A percentile compares a stretch with the other conserved stretches of the same genome.
Evolutionary conservation across 1,139 yeast genomes (phyloP).

Genomic region (Candida albicans): DNA sequence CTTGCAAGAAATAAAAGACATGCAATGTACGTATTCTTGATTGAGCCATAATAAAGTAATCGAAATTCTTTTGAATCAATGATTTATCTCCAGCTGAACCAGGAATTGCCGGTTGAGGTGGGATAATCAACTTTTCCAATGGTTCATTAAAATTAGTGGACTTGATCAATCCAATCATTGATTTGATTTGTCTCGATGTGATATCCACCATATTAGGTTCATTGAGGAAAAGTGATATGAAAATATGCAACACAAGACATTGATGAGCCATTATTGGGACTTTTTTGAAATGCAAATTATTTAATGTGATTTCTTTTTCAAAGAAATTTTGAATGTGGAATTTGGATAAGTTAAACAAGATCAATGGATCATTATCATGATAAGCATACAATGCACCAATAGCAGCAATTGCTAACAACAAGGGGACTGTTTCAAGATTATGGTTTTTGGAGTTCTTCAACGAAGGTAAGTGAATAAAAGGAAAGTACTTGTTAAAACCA

Average conservation of each 20-base stretch:
- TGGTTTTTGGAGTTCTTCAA: conserved; percentile 55
- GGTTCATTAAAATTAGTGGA: conserved; percentile 76
- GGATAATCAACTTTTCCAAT: conserved; percentile 57
- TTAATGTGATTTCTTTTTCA: conserved; percentile 54
- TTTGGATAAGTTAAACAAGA: conserved; percentile 76
- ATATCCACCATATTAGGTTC: conserved; percentile 71
- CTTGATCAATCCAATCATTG: conserved; percentile 76
- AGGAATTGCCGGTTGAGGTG: conserved; percentile 45
- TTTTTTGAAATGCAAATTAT: conserved; percentile 52
- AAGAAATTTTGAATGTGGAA: conserved; percentile 74
- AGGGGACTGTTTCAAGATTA: conserved; percentile 66
- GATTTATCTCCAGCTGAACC: conserved; percentile 13
- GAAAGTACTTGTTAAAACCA: conserved; percentile 78
- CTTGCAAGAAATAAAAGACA: conserved; percentile 70
- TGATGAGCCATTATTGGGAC: conserved; percentile 91
- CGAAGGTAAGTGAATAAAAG: conserved; percentile 78
- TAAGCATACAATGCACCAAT: conserved; percentile 86
- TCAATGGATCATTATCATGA: conserved; percentile 74
- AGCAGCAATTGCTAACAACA: conserved; percentile 80
- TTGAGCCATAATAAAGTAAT: conserved; percentile 78
- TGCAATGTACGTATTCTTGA: conserved; percentile 85
- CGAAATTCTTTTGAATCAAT: conserved; percentile 49
- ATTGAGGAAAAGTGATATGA: conserved; percentile 79
- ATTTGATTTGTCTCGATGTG: conserved; percentile 73
- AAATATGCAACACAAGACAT: conserved; percentile 75